A percentile compares a stretch with the other conserved stretches of the same genome.
phyloP scores from a whole-genome alignment of 441 rosid species.

The Theobroma grandiflorum region DNA sequence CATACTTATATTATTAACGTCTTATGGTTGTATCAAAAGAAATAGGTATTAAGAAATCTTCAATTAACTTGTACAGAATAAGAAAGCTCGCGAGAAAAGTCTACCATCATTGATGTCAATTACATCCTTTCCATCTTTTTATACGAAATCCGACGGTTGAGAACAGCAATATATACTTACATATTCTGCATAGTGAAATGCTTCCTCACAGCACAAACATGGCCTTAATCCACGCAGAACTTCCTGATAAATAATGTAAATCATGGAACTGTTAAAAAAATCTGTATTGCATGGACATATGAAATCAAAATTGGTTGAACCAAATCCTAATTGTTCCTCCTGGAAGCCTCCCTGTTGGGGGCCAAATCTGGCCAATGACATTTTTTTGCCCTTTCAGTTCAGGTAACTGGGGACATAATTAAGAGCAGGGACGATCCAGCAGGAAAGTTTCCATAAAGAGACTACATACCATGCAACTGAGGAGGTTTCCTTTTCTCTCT shows the following conservation, averaged over 20 bases:
- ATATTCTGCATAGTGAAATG: constrained; percentile 84
- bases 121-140: background rate
- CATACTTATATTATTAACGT: background rate
- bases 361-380: background rate
- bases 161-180: constrained; percentile 52
- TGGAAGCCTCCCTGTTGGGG: background rate
- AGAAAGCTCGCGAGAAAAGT: background rate
- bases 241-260: constrained; percentile 61
- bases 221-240: constrained; percentile 73
- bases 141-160: background rate
- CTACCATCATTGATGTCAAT: background rate
- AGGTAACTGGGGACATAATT: background rate
- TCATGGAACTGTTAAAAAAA: constrained; percentile 23
- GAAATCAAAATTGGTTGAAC: background rate
- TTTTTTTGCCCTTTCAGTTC: background rate
- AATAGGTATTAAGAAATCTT: background rate
- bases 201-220: constrained; percentile 74
- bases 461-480: background rate
- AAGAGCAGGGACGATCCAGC: background rate
- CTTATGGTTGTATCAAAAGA: background rate
- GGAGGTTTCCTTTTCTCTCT: background rate
- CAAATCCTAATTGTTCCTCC: background rate
- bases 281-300: background rate
- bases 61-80: constrained; percentile 3
- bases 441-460: background rate